Evolutionary conservation across 2,329 filamentous ascomycete species (phyloP), one percentile per base, ranked within the genome.

Genomic region (Penicillium vulpinum): DNA sequence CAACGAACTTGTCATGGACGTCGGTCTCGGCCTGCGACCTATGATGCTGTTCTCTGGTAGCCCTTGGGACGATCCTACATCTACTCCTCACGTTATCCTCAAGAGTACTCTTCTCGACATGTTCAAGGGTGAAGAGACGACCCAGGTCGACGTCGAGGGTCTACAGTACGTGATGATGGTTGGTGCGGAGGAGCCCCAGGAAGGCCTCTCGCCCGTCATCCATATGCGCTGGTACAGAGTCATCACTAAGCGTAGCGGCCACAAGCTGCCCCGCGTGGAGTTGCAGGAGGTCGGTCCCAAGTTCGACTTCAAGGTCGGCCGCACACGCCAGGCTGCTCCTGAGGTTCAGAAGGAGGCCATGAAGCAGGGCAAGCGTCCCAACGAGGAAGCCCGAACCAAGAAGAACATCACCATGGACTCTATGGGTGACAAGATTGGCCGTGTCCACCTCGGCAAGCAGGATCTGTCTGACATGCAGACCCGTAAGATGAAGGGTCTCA

Each of bases 401-500:
- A 99, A 99, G 88, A 99, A 99, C 76, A 88, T 99, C 67, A 85
- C 87, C 53, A 95, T 90, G 56, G 92, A 97, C 74, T 77, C 87
- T 41, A 91, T 99, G 79, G 94, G 94, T 73, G 94, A 99, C 78
- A 97, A 97, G 87, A 83, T 97, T 62, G 94, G 93, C 62, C 88
- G 92, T 66, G 89, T 99, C 62, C 94, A 99, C 75, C 77, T 96
- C 58, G 91, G 90, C 70, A 91, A 88, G 80, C 92, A 97, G 78
- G 92, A 99, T 78, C 83, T 99, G 57, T 83, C 81, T 71, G 85
- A 89, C 67, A 77, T 99, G 76, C 94, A 99, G 81, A 95, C 92
- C 51, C 88, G 94, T 72, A 99, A 99, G 86, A 97, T 99, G 92
- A 99, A 99, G 86, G 94, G 92, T 65, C 77, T 99, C 65, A 99